Percentiles rank a stretch among this genome's conserved stretches.
These are phyloP conservation scores for Nicotiana obtusifolia DNA, from an alignment of 257 asterid species.

Conservation along the genomic window DNA sequence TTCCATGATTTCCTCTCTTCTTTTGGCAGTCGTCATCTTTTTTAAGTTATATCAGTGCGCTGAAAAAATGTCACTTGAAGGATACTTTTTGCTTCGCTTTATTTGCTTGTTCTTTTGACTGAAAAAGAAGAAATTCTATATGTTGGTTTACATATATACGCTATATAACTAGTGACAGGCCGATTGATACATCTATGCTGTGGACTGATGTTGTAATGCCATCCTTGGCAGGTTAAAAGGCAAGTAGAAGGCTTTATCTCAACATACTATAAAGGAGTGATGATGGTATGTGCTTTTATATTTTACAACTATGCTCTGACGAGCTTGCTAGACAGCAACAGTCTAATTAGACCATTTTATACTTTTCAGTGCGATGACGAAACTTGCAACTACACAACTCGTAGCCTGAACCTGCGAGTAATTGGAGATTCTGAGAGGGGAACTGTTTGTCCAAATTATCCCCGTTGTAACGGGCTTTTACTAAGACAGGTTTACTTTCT, in stretches of 20 bases:
- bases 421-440: constrained; percentile 80
- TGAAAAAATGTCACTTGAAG: neutral
- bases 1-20: neutral
- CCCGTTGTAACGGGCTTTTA: constrained; percentile 78
- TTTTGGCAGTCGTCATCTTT: neutral
- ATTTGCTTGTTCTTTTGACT: neutral
- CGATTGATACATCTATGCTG: neutral
- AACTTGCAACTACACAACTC: constrained; percentile 79
- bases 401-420: constrained; percentile 68
- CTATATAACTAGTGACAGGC: neutral
- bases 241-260: constrained; percentile 76
- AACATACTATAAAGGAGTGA: constrained; percentile 69
- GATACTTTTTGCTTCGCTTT: neutral
- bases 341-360: neutral
- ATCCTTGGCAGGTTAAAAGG: constrained; percentile 60
- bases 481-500: constrained; percentile 53
- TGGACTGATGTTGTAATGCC: neutral
- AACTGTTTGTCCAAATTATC: constrained; percentile 90
- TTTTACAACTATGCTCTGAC: constrained; percentile 12
- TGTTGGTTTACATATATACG: neutral
- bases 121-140: neutral
- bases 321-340: constrained; percentile 9
- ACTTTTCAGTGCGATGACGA: constrained; percentile 83
- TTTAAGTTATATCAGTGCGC: neutral
- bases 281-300: constrained; percentile 55